These are phyloP conservation scores for Hanseniaspora uvarum DNA, from an alignment of 1,139 yeast genomes.

Conservation along the genomic window DNA sequence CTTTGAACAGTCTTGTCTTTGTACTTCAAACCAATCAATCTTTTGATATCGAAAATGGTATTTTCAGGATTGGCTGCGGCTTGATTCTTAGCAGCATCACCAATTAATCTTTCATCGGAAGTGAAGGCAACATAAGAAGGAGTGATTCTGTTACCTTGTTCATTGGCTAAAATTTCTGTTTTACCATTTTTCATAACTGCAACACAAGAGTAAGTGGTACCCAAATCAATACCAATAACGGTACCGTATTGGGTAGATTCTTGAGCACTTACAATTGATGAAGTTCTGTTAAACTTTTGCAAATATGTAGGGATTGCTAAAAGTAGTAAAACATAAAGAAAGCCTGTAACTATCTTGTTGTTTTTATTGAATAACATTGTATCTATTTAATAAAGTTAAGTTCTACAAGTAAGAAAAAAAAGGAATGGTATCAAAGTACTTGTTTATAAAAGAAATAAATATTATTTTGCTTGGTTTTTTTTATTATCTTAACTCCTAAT, in stretches of 20 bases:
- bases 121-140: constrained; percentile 86
- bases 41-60: constrained; percentile 76
- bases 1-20: constrained; percentile 67
- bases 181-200: constrained; percentile 88
- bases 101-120: constrained; percentile 68
- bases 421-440: no score
- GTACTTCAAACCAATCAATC: constrained; percentile 73
- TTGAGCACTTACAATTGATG: constrained; percentile 15
- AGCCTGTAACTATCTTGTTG: constrained; percentile 9
- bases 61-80: constrained; percentile 71
- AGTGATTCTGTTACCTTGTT: constrained; percentile 91
- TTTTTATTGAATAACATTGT: constrained; percentile 12
- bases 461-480: neutral
- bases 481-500: no score
- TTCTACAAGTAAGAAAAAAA: no score
- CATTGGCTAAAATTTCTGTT: constrained; percentile 86
- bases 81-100: constrained; percentile 92
- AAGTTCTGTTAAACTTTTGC: constrained; percentile 13
- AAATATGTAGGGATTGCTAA: constrained; percentile 16
- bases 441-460: neutral
- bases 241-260: constrained; percentile 44
- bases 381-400: neutral
- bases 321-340: constrained; percentile 8
- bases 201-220: constrained; percentile 87
- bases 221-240: constrained; percentile 66